Evolutionary conservation across 139 green algal species (phyloP), one percentile per base, ranked within the genome.

Genomic region (Haematococcus lacustris): DNA sequence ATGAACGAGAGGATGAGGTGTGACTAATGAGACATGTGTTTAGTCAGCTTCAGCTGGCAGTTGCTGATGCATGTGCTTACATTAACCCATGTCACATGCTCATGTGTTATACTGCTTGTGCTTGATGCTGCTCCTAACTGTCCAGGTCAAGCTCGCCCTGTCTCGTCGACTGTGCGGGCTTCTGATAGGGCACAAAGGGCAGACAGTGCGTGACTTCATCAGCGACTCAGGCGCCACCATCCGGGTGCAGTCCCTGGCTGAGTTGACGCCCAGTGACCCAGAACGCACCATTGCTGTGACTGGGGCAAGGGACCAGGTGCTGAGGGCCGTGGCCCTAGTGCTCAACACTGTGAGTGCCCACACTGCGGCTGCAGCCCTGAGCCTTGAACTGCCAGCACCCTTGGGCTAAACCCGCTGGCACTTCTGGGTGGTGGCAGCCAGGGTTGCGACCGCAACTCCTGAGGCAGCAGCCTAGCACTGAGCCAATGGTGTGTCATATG

Each of bases 151-250:
- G 75, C 81, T 91, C 51, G 84, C 83, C 25, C 78, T 89, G 26
- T 85, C 81, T 0, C 74, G 84, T 23, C 79, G 83, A n/a, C 75
- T 91, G 51, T 89, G 85, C 51, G 85, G 85, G 38, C 78, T 83
- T 32, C 78, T 91, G 4, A 88, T 91, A 37, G 85, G 85, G 4
- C 82, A 89, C 74, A 85, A 87, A 66, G 66, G 85, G 38, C 77
- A 83, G 59, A 91, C 85, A 0, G 83, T 91, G 51, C 76, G 81
- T 3, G 80, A 88, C 69, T 89, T 91, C 81, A 91, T 89, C 70
- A 66, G 67, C 30, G 85, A 91, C 81, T 87, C 77, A 26, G 84
- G 81, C 4, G 82, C 85, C 0, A 79, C 67, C 63, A 88, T 91
- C n/a, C 75, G 85, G 13, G 84, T 86, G 40, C 83, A 89, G 83